Percentiles rank a stretch among this genome's conserved stretches.
Conservation (phyloP, 331 rosid genomes). For the Rhamnella rubrinervis region DNA sequence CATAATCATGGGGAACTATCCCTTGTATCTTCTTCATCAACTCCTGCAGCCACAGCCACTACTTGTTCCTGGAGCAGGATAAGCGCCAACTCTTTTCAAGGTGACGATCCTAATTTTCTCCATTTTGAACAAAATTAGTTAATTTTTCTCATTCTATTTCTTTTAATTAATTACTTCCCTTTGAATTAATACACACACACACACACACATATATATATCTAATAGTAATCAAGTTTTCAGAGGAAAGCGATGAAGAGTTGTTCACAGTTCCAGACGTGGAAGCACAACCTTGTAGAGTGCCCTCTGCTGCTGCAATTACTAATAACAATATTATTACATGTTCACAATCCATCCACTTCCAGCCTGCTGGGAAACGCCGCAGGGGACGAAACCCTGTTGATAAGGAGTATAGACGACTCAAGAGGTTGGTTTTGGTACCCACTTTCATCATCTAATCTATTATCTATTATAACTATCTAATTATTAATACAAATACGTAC, state of each 20-base stretch:
- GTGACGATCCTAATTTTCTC: too few species aligned
- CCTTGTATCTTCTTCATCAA: too few species aligned
- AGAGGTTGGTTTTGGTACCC: slow-evolving; percentile 38
- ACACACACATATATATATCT: slow-evolving; percentile 4
- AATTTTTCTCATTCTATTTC: not conserved
- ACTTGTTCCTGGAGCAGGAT: too few species aligned
- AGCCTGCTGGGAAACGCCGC: slow-evolving; percentile 38
- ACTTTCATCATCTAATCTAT: not conserved
- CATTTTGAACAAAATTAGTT: too few species aligned
- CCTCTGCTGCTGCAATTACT: slow-evolving; percentile 6
- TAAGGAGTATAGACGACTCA: slow-evolving; percentile 60
- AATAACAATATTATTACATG: slow-evolving; percentile 8
- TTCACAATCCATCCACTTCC: slow-evolving; percentile 1
- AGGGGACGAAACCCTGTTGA: slow-evolving; percentile 57
- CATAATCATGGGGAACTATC: too few species aligned
- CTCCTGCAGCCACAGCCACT: too few species aligned
- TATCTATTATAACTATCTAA: not conserved
- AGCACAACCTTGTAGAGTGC: slow-evolving; percentile 14
- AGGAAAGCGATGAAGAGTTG: slow-evolving; percentile 65
- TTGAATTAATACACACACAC: not conserved
- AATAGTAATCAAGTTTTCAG: slow-evolving; percentile 23
- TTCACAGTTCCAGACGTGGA: slow-evolving; percentile 70
- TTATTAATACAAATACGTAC: not conserved
- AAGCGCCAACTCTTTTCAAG: too few species aligned
- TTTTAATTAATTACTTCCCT: not conserved